These are phyloP conservation scores for Quambalaria eucalypti DNA, from an alignment of 1,284 basidiomycete genomes.

Conservation along the genomic window DNA sequence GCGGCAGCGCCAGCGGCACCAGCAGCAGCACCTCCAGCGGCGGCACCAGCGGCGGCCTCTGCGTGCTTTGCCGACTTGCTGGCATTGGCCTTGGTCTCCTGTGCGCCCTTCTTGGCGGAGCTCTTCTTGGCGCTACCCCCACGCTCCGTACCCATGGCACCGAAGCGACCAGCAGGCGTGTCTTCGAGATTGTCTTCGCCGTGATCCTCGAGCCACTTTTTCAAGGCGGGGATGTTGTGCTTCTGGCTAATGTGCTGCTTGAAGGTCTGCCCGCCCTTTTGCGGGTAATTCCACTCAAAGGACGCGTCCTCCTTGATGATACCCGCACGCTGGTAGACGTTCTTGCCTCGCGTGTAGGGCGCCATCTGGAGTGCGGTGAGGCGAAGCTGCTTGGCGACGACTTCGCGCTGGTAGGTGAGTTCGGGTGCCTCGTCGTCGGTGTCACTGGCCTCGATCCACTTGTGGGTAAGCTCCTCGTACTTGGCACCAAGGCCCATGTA, in stretches of 20 bases:
- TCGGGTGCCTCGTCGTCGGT: constrained; percentile 22
- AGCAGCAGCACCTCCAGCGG: constrained; percentile 9
- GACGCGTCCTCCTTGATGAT: constrained; percentile 35
- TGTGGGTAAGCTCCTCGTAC: constrained; percentile 30
- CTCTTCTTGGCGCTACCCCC: constrained; percentile 3
- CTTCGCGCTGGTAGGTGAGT: constrained; percentile 30
- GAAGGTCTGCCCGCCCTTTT: constrained; percentile 25
- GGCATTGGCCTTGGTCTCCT: constrained; percentile 20
- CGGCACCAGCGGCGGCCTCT: neutral
- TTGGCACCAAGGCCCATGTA: constrained; percentile 31
- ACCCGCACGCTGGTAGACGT: constrained; percentile 41
- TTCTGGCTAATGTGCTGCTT: constrained; percentile 34
- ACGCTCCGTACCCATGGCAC: constrained; percentile 11
- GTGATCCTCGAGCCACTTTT: constrained; percentile 42
- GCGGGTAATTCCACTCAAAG: constrained; percentile 42
- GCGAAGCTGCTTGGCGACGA: constrained; percentile 40
- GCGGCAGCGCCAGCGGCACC: constrained; percentile 9
- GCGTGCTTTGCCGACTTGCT: neutral
- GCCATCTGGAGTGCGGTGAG: constrained; percentile 41
- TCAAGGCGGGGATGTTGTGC: constrained; percentile 36
- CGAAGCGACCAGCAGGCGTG: constrained; percentile 21
- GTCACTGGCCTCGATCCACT: constrained; percentile 33
- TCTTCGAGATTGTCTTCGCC: constrained; percentile 43
- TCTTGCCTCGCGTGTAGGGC: constrained; percentile 35
- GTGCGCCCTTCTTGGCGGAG: constrained; percentile 12